phyloP scores from a whole-genome alignment of 345 rosid species.

The Ceriops tagal region DNA sequence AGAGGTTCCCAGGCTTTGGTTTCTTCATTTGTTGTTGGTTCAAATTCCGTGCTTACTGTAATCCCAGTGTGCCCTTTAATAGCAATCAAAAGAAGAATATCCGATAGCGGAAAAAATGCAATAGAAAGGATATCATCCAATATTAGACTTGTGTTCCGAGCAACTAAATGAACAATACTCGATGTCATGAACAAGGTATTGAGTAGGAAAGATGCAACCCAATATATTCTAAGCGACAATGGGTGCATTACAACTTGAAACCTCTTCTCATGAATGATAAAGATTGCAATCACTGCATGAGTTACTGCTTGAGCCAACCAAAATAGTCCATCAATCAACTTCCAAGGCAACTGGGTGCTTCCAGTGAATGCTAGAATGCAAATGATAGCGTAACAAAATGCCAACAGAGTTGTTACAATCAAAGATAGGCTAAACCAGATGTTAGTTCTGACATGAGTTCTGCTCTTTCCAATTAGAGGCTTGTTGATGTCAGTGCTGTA shows the following conservation, averaged over 20 bases:
- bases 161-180: conserved; percentile 45
- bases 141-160: conserved; percentile 28
- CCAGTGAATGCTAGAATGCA: conserved; percentile 52
- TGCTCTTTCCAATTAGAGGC: conserved; percentile 48
- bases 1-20: conserved; percentile 34
- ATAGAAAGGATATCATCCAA: conserved; percentile 59
- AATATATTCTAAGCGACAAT: conserved; percentile 54
- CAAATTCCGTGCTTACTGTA: conserved; percentile 23
- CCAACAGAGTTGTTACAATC: conserved; percentile 37
- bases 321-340: conserved; percentile 46
- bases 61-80: conserved; percentile 73
- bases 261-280: conserved; percentile 67
- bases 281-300: conserved; percentile 50
- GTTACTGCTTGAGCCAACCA: conserved; percentile 78
- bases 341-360: conserved; percentile 30
- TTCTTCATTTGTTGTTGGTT: conserved; percentile 29
- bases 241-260: conserved; percentile 61
- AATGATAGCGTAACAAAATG: conserved; percentile 38
- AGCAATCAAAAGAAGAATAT: conserved; percentile 46
- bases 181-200: conserved; percentile 47
- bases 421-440: conserved; percentile 53
- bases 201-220: conserved; percentile 47
- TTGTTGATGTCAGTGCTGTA: conserved; percentile 39
- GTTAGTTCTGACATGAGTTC: conserved; percentile 32
- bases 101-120: conserved; percentile 50